phyloP scores from a whole-genome alignment of 768 basidiomycete species.

The Pleurotus sapidus region DNA sequence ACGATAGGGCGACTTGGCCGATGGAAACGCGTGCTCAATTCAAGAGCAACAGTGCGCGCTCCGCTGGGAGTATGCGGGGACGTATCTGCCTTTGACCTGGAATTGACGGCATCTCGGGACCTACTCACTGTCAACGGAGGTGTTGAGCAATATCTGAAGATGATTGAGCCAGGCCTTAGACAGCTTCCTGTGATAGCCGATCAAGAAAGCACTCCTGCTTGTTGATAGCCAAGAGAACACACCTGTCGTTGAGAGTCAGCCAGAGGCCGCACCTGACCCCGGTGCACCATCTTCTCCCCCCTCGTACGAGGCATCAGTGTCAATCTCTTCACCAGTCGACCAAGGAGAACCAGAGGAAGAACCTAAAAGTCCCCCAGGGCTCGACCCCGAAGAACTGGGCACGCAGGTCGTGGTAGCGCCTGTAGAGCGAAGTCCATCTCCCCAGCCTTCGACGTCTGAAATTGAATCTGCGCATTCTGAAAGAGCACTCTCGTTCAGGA shows the following conservation, averaged over 20 bases:
- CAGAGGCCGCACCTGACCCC: neutral
- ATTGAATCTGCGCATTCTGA: slow-evolving; percentile 12
- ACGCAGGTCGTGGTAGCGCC: neutral
- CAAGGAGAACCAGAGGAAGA: neutral
- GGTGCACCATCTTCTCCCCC: neutral
- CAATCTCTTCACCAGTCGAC: neutral
- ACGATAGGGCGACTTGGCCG: slow-evolving; percentile 81
- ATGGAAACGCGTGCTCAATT: slow-evolving; percentile 77
- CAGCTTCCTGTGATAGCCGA: neutral
- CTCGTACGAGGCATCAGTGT: neutral
- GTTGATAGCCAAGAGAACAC: neutral
- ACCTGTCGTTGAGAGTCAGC: neutral
- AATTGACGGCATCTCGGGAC: slow-evolving; percentile 58
- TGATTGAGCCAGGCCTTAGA: slow-evolving; percentile 37
- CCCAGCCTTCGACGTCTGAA: neutral
- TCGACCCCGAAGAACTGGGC: neutral
- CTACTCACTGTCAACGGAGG: slow-evolving; percentile 58
- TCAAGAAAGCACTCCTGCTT: neutral
- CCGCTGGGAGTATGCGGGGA: slow-evolving; percentile 37
- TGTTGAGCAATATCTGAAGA: slow-evolving; percentile 63
- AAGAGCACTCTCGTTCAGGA: slow-evolving; percentile 35
- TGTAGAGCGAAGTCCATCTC: neutral
- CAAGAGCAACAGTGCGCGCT: slow-evolving; percentile 27
- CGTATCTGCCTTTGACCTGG: slow-evolving; percentile 71
- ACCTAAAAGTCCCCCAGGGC: neutral